Evolutionary conservation across 2,329 filamentous ascomycete genomes (phyloP).

Genomic region (Fusarium phyllophilum): DNA sequence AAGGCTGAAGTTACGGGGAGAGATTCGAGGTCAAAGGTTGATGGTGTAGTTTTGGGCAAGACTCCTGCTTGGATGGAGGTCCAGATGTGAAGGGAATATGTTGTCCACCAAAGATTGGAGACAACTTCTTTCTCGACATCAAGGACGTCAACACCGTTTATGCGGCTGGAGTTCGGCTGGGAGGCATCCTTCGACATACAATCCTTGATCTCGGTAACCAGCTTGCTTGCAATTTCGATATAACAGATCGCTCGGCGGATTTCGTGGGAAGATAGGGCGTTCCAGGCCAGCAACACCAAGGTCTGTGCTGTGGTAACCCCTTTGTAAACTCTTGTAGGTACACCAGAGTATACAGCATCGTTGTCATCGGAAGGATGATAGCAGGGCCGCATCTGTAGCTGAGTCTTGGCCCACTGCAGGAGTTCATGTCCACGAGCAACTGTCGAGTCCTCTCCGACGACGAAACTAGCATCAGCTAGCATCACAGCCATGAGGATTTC

Average conservation of each 20-base stretch:
- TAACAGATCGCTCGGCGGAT: constrained; percentile 50
- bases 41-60: constrained; percentile 39
- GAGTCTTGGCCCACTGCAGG: constrained; percentile 48
- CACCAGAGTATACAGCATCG: constrained; percentile 39
- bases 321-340: constrained; percentile 48
- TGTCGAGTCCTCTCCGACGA: constrained; percentile 44
- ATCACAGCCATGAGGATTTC: constrained; percentile 53
- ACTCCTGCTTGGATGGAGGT: constrained; percentile 50
- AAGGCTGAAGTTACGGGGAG: constrained; percentile 45
- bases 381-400: constrained; percentile 46
- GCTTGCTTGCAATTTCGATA: constrained; percentile 47
- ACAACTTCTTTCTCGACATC: constrained; percentile 54
- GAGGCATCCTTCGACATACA: constrained; percentile 43
- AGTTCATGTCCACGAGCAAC: constrained; percentile 46
- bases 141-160: constrained; percentile 54
- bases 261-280: constrained; percentile 47
- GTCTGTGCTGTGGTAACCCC: constrained; percentile 49
- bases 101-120: constrained; percentile 53
- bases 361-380: constrained; percentile 30
- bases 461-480: constrained; percentile 52
- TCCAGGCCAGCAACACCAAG: constrained; percentile 52
- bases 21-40: constrained; percentile 42
- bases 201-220: constrained; percentile 48
- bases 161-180: constrained; percentile 48
- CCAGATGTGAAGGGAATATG: constrained; percentile 53